Percentiles rank a stretch among this genome's conserved stretches.
These are phyloP conservation scores for Yamadazyma akitaensis DNA, from an alignment of 805 yeast genomes.

Conservation along the genomic window DNA sequence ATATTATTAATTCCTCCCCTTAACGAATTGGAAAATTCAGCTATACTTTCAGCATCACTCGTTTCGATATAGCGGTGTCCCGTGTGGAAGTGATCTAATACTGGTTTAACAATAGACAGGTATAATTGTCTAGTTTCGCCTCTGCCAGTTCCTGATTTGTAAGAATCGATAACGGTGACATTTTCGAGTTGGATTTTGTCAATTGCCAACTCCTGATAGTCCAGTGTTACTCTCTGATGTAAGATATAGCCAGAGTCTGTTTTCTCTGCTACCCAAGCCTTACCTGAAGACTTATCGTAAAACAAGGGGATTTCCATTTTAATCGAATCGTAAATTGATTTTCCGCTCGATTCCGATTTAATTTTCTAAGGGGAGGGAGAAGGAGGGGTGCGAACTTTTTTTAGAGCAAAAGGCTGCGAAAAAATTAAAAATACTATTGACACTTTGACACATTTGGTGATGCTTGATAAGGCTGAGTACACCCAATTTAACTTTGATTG, in stretches of 20 bases:
- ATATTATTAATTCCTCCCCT: slow-evolving; percentile 33
- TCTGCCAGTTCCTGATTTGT: slow-evolving; percentile 48
- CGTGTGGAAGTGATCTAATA: slow-evolving; percentile 38
- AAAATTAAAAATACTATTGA: neutral
- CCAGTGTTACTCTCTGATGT: neutral
- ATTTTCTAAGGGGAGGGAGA: too few species aligned
- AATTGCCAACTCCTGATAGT: neutral
- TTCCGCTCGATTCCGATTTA: too few species aligned
- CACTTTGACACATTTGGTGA: slow-evolving; percentile 3
- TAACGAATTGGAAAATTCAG: slow-evolving; percentile 34
- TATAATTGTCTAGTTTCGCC: slow-evolving; percentile 33
- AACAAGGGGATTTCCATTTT: slow-evolving; percentile 4
- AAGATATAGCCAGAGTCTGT: slow-evolving; percentile 2
- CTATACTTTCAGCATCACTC: slow-evolving; percentile 32
- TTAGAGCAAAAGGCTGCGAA: neutral
- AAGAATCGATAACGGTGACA: slow-evolving; percentile 43
- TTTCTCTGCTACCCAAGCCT: slow-evolving; percentile 2
- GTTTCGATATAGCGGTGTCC: slow-evolving; percentile 45
- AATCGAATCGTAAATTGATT: neutral
- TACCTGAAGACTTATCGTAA: neutral
- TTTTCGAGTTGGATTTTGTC: neutral
- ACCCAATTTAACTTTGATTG: neutral
- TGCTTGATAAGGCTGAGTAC: neutral
- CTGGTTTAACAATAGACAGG: slow-evolving; percentile 41
- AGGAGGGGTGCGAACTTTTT: neutral